Percentiles rank a stretch among this genome's conserved stretches.
phyloP scores from a whole-genome alignment of 352 stramenopile species.

The Peronospora tabacina region DNA sequence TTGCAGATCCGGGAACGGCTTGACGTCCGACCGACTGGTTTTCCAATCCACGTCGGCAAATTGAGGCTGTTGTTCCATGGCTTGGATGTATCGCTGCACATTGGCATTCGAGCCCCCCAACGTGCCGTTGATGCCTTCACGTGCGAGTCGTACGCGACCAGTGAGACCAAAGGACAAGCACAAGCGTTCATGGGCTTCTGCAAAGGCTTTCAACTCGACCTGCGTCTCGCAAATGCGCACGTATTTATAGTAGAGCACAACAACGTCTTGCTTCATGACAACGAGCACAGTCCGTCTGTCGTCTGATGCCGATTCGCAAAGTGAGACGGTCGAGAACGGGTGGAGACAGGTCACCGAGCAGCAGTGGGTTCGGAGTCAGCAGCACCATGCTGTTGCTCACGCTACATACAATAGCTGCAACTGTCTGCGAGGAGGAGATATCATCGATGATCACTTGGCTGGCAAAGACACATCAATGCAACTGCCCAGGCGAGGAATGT shows the following conservation, averaged over 20 bases:
- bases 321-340: conserved; percentile 1
- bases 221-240: conserved; percentile 41
- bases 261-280: conserved; percentile 24
- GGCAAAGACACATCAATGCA: too few species aligned
- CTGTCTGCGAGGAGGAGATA: too few species aligned
- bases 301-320: conserved; percentile 2
- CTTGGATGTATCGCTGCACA: conserved; percentile 59
- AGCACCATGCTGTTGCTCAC: background rate
- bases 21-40: conserved; percentile 38
- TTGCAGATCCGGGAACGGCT: conserved; percentile 59
- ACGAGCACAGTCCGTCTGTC: background rate
- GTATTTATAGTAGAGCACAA: conserved; percentile 86
- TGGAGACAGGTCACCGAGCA: conserved; percentile 7
- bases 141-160: conserved; percentile 66
- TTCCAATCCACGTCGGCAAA: conserved; percentile 78
- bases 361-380: background rate
- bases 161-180: conserved; percentile 47
- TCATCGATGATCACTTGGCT: too few species aligned
- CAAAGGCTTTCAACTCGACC: conserved; percentile 32
- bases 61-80: conserved; percentile 34
- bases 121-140: conserved; percentile 86
- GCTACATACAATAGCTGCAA: too few species aligned
- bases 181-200: conserved; percentile 37
- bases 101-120: conserved; percentile 36
- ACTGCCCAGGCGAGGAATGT: too few species aligned